A percentile compares a stretch with the other conserved stretches of the same genome.
phyloP scores from a whole-genome alignment of 1,139 yeast species.

The Sugiyamaella pinicola region DNA sequence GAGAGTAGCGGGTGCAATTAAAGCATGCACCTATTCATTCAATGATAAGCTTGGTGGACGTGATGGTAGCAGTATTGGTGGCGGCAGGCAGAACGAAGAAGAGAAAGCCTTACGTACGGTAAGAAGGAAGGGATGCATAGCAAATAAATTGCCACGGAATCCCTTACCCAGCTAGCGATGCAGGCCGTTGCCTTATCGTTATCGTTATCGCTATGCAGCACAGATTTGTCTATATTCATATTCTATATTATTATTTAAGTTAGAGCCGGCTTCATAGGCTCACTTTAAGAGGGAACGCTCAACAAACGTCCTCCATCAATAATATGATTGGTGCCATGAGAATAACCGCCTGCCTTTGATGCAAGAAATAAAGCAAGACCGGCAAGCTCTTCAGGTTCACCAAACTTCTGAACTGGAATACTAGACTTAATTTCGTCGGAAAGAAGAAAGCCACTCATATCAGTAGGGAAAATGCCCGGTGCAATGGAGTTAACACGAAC shows the following conservation, averaged over 20 bases:
- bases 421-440: slow-evolving; percentile 12
- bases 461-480: slow-evolving; percentile 23
- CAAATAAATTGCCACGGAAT: too few relatives aligned
- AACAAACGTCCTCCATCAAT: slow-evolving; percentile 61
- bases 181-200: too few relatives aligned
- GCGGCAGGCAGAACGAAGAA: not conserved
- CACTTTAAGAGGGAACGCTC: slow-evolving; percentile 4
- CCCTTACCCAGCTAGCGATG: too few relatives aligned
- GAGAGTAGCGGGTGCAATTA: not conserved
- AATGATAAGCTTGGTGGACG: not conserved
- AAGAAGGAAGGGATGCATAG: too few relatives aligned
- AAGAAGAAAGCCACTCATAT: slow-evolving; percentile 19
- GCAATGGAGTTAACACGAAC: slow-evolving; percentile 23
- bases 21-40: not conserved
- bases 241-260: too few relatives aligned
- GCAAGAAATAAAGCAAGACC: slow-evolving; percentile 48
- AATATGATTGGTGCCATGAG: slow-evolving; percentile 70
- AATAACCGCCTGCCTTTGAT: slow-evolving; percentile 58
- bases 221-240: not conserved
- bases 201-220: too few relatives aligned
- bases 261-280: too few relatives aligned
- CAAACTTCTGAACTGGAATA: slow-evolving; percentile 22
- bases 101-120: too few relatives aligned
- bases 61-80: not conserved
- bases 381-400: slow-evolving; percentile 22